Evolutionary conservation across 1,139 yeast species (phyloP), one percentile per base, ranked within the genome.

Genomic region (Arxiozyma telluris): DNA sequence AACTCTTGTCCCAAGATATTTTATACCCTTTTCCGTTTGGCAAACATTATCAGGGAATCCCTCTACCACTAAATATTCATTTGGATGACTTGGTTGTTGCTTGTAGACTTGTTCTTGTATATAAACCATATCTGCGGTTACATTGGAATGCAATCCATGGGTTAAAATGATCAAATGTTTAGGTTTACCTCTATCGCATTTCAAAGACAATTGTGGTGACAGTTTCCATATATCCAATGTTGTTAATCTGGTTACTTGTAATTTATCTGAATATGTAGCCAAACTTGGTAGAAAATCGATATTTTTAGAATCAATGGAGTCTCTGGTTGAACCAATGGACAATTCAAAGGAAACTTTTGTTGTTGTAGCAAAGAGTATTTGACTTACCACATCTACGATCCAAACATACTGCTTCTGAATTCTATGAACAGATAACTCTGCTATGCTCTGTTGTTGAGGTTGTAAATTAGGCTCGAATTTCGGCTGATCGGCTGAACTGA

Each of bases 121-220:
- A 63, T 87, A 93, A 47, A 84, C 76, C 93, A 93, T 80, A 68
- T 93, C 99, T 0, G 96, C 87, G 1, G 94, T 82, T 0, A 86
- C 82, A 65, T 93, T 93, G 0, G 97, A 88, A 67, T 90, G 96
- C 45, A 93, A 73, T 0, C 99, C 99, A 70, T 93, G 98, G 0
- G 96, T 88, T 39, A 93, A 60, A 20, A 69, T 53, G 3, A 69
- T 65, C 44, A 68, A 53, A 55, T 69, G 72, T 46, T 52, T 58
- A 50, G 47, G 50, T 43, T 54, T 52, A 49, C 56, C 30, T 54
- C 51, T 44, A 12, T 42, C 44, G 11, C 30, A 21, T 22, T 21
- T 18, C 1, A 21, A 9, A n/a, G 88, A 80, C 4, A 89, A 70
- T 57, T 84, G 83, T 50, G 75, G 64, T 0, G 84, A 83, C 44